Evolutionary conservation across 192 early-diverging fungal species (phyloP).

Genomic region (Coemansia sp.): DNA sequence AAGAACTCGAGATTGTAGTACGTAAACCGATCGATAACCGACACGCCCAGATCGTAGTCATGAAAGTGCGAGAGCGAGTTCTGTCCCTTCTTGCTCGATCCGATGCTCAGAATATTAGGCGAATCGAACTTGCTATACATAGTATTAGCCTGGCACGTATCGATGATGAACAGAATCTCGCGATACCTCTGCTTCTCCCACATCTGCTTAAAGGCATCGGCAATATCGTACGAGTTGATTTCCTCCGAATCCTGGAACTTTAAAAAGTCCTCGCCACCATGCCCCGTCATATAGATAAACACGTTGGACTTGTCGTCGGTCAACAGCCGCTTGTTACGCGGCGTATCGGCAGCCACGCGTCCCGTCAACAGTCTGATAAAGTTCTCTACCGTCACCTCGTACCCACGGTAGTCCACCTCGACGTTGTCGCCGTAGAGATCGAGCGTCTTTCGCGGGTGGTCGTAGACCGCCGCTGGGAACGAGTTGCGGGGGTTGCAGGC

Average conservation of each 20-base stretch:
- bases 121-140: constrained; percentile 93
- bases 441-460: constrained; percentile 74
- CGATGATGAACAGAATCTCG: constrained; percentile 98
- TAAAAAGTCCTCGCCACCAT: constrained; percentile 97
- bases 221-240: constrained; percentile 91
- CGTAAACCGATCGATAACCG: constrained; percentile 97
- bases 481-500: constrained; percentile 95
- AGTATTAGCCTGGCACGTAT: constrained; percentile 98
- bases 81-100: constrained; percentile 79
- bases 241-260: constrained; percentile 99
- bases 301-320: constrained; percentile 97
- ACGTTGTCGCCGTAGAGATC: constrained; percentile 97
- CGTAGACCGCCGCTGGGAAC: constrained; percentile 89
- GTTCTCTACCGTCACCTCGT: constrained; percentile 98
- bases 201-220: constrained; percentile 98
- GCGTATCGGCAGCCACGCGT: constrained; percentile 80
- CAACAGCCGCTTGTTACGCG: constrained; percentile 89
- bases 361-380: constrained; percentile 92
- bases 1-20: constrained; percentile 94
- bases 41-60: constrained; percentile 92
- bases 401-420: constrained; percentile 98
- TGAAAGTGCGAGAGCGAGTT: constrained; percentile 81
- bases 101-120: constrained; percentile 90
- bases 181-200: constrained; percentile 93
- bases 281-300: constrained; percentile 97